These are phyloP conservation scores for Auxenochlorella pyrenoidosa DNA, from an alignment of 139 green algal species.

Conservation along the genomic window DNA sequence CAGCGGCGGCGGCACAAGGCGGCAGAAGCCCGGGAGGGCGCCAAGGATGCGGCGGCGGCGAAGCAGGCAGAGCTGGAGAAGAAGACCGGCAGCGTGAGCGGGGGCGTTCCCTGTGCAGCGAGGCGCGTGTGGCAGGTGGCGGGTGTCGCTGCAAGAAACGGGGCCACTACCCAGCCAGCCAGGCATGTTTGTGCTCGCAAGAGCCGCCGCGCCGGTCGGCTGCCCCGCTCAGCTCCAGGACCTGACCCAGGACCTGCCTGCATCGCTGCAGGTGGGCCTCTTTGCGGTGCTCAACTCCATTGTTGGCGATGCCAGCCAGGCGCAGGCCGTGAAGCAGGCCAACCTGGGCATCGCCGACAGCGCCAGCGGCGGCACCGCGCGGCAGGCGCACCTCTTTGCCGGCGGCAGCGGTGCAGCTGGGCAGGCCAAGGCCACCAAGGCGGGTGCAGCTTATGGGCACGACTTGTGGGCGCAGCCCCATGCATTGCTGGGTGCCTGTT, in stretches of 20 bases:
- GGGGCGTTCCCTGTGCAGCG: too few relatives aligned
- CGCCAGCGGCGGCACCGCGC: background rate
- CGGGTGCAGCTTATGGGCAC: too few relatives aligned
- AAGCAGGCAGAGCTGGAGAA: slow-evolving; percentile 22
- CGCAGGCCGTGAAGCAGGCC: background rate
- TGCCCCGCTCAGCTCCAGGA: too few relatives aligned
- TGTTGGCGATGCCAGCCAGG: slow-evolving; percentile 15
- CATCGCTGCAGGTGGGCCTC: background rate
- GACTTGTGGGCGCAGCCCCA: background rate
- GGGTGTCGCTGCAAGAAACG: too few relatives aligned
- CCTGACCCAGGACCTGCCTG: too few relatives aligned
- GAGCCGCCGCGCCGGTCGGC: too few relatives aligned
- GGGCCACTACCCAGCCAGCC: too few relatives aligned
- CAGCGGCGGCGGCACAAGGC: slow-evolving; percentile 7
- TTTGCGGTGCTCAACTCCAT: slow-evolving; percentile 36
- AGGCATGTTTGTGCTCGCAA: too few relatives aligned
- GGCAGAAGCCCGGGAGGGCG: background rate
- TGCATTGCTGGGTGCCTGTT: background rate
- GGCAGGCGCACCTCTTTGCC: slow-evolving; percentile 19
- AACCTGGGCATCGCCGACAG: background rate
- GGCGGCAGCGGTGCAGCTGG: background rate
- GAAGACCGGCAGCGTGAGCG: slow-evolving; percentile 1
- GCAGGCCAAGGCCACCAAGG: slow-evolving; percentile 4
- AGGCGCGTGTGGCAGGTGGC: too few relatives aligned
- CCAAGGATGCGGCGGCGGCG: background rate